phyloP scores from a whole-genome alignment of 23 red algal genomes.

The Gracilaria vermiculophylla region DNA sequence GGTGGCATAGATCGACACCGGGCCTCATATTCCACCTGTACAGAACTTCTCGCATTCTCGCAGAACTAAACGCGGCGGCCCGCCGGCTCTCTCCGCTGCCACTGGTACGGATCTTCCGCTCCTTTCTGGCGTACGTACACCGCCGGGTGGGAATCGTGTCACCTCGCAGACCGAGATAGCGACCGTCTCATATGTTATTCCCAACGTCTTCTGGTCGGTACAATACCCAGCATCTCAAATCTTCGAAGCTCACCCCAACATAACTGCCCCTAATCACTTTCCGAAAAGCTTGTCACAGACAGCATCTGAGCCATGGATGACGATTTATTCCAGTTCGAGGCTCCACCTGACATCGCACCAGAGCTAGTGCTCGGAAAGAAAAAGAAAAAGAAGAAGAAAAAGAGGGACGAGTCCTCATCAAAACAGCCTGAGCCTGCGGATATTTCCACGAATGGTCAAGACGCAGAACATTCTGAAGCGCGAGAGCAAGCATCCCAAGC shows the following conservation, averaged over 20 bases:
- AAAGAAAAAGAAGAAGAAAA: conserved; percentile 80
- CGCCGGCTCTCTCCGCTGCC: too few species aligned
- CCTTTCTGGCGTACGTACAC: background rate
- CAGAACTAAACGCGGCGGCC: too few species aligned
- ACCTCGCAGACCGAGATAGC: background rate
- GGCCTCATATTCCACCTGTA: background rate
- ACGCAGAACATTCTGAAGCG: background rate
- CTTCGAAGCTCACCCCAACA: background rate
- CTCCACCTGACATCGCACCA: conserved; percentile 52
- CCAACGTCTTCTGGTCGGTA: background rate
- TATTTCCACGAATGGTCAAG: background rate
- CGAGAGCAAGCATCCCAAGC: background rate
- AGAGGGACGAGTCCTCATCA: conserved; percentile 19
- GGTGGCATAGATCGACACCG: background rate
- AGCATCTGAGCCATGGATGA: conserved; percentile 39
- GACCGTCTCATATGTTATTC: background rate
- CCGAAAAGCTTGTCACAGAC: background rate
- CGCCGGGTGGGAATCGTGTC: background rate
- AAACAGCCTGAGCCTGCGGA: conserved; percentile 6
- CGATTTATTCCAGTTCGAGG: conserved; percentile 66
- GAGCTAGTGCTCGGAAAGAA: conserved; percentile 69
- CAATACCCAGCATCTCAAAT: background rate
- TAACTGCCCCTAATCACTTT: background rate
- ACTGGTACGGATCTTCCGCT: too few species aligned
- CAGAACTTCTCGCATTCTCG: background rate